Conservation (phyloP, 1,284 basidiomycete genomes). For the Cryptococcus neoformans region DNA sequence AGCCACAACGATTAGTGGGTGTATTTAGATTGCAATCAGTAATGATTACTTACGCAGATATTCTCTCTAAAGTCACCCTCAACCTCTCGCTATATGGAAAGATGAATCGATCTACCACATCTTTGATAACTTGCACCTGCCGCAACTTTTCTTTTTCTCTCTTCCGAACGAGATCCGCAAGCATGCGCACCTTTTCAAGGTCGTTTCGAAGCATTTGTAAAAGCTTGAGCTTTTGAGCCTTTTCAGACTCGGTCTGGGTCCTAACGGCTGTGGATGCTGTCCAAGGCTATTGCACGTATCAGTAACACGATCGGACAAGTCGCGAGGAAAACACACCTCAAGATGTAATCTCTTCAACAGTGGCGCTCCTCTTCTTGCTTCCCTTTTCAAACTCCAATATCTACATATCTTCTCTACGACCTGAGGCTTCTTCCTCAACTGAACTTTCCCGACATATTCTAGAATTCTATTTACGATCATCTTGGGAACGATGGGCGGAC, state of each 20-base stretch:
- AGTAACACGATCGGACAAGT: neutral
- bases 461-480: slow-evolving; percentile 64
- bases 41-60: slow-evolving; percentile 59
- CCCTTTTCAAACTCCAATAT: slow-evolving; percentile 97
- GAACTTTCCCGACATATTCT: slow-evolving; percentile 71
- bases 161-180: slow-evolving; percentile 71
- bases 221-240: slow-evolving; percentile 77
- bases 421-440: slow-evolving; percentile 69
- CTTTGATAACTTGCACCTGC: slow-evolving; percentile 68
- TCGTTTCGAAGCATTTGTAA: slow-evolving; percentile 71
- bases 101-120: slow-evolving; percentile 62
- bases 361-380: slow-evolving; percentile 88
- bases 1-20: neutral
- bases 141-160: slow-evolving; percentile 80
- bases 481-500: slow-evolving; percentile 55
- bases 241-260: slow-evolving; percentile 76
- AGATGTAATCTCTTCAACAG: slow-evolving; percentile 90
- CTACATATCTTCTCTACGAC: slow-evolving; percentile 77
- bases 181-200: slow-evolving; percentile 67
- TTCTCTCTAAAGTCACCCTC: slow-evolving; percentile 64
- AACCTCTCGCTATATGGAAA: slow-evolving; percentile 65
- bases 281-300: slow-evolving; percentile 63
- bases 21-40: too few relatives aligned
- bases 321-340: slow-evolving; percentile 54
- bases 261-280: slow-evolving; percentile 69